Evolutionary conservation across 2,329 filamentous ascomycete species (phyloP).

Genomic region (Xylariaceae sp.): DNA sequence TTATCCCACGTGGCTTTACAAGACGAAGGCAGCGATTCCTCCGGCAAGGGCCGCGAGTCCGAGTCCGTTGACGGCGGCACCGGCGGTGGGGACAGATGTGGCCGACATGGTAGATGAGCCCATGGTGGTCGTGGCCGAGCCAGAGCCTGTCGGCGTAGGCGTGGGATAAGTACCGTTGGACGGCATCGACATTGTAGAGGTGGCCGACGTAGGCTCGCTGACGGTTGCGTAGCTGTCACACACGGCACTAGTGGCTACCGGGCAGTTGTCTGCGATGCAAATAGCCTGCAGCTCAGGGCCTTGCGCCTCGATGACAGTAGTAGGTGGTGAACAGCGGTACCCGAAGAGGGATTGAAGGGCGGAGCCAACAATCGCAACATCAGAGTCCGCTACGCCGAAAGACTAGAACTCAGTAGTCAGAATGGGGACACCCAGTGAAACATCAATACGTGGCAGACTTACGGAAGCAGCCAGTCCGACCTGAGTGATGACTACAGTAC

Average conservation of each 20-base stretch:
- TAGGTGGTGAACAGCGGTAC: slow-evolving; percentile 45
- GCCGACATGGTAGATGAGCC: slow-evolving; percentile 12
- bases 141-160: slow-evolving; percentile 12
- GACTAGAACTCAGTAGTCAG: slow-evolving; percentile 29
- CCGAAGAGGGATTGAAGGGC: slow-evolving; percentile 50
- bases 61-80: slow-evolving; percentile 24
- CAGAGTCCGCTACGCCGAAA: slow-evolving; percentile 54
- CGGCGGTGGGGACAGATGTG: slow-evolving; percentile 19
- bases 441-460: background rate
- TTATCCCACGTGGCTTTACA: slow-evolving; percentile 14
- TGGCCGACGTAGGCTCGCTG: slow-evolving; percentile 17
- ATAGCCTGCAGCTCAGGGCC: slow-evolving; percentile 50
- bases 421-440: background rate
- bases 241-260: slow-evolving; percentile 39
- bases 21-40: slow-evolving; percentile 27
- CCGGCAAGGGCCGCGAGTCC: slow-evolving; percentile 25
- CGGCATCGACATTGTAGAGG: slow-evolving; percentile 8
- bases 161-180: slow-evolving; percentile 2
- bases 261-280: slow-evolving; percentile 50
- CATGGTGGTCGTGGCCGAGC: slow-evolving; percentile 7
- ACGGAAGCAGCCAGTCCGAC: slow-evolving; percentile 49
- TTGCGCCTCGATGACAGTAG: slow-evolving; percentile 42
- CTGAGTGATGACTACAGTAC: slow-evolving; percentile 44
- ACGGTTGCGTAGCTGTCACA: slow-evolving; percentile 43
- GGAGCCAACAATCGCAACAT: slow-evolving; percentile 45